Base-by-base conservation (phyloP, 179 eudicot genomes). In the Vitellaria paradoxa region DNA sequence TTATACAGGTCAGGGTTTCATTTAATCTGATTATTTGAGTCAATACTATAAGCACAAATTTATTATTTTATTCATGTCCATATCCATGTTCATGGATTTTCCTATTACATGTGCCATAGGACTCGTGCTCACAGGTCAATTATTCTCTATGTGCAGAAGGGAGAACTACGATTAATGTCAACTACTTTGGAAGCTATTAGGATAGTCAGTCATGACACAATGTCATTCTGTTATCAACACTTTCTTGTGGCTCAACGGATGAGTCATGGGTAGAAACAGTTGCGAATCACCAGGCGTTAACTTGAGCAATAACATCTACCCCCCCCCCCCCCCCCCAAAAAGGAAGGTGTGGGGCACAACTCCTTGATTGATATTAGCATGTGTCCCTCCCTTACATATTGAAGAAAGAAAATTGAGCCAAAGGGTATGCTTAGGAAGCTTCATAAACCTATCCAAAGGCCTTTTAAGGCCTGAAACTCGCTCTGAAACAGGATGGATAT, bases 1-100 rank as follows among this genome's bases (percentile, higher is more conserved):
- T 86, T 96, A 71, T 96, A 96, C 88, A 93, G 99, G 99, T 92
- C 83, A 79, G 21, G 30, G 56, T 62, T 75, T n/a, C n/a, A n/a
- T n/a, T n/a, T n/a, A n/a, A n/a, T n/a, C n/a, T n/a, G n/a, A n/a
- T n/a, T n/a, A n/a, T 30, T 60, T n/a, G n/a, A n/a, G n/a, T n/a
- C n/a, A n/a, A n/a, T n/a, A 20, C 47, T 76, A 4, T 18, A 13
- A 23, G 66, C 37, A 69, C 8, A n/a, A 40, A 52, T 17, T 57
- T 21, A 23, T 9, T 18, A 9, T 50, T 42, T 5, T 75, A 15
- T 26, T 50, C 14, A 65, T 23, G 49, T n/a, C 7, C 53, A 47
- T 69, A 77, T 68, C 20, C 4, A 56, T 18, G 17, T 49, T 15
- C 15, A 18, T 12, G n/a, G 9, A 15, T 30, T 53, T 72, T 42